These are phyloP conservation scores for Penicillium flavigenum DNA, from an alignment of 495 filamentous ascomycete genomes.

Conservation along the genomic window DNA sequence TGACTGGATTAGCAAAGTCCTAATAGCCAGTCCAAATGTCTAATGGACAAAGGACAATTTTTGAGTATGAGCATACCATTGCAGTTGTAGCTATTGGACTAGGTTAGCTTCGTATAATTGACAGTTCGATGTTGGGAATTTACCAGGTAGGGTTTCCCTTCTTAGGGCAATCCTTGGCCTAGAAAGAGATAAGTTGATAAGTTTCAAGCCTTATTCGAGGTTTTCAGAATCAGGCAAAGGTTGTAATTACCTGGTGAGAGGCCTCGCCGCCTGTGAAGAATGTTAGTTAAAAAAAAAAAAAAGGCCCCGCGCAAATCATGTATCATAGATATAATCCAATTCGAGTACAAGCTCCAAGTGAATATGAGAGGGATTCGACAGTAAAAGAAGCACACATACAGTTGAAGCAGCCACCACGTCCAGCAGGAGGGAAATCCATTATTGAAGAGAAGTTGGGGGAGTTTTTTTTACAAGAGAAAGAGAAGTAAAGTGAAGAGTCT, in stretches of 20 bases:
- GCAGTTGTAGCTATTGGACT: slow-evolving; percentile 67
- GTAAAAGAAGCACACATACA: slow-evolving; percentile 54
- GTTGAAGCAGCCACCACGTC: slow-evolving; percentile 75
- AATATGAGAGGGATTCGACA: slow-evolving; percentile 1
- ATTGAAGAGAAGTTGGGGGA: slow-evolving; percentile 25
- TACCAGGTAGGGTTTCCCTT: slow-evolving; percentile 90
- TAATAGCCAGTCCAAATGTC: not conserved
- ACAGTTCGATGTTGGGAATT: slow-evolving; percentile 28
- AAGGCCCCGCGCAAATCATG: not conserved
- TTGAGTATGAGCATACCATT: slow-evolving; percentile 54
- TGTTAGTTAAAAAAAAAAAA: slow-evolving; percentile 26
- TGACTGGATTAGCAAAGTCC: slow-evolving; percentile 14
- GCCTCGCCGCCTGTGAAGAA: slow-evolving; percentile 64
- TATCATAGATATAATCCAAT: not conserved
- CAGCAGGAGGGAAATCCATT: slow-evolving; percentile 51
- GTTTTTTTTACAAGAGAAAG: slow-evolving; percentile 2
- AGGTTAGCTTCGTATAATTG: slow-evolving; percentile 26
- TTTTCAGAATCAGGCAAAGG: slow-evolving; percentile 3
- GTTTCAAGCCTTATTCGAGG: not conserved
- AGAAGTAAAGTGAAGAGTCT: slow-evolving; percentile 19
- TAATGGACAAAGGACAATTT: slow-evolving; percentile 8
- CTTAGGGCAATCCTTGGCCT: slow-evolving; percentile 94
- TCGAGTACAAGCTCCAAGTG: slow-evolving; percentile 13
- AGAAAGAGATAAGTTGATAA: slow-evolving; percentile 18
- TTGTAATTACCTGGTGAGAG: slow-evolving; percentile 62